Evolutionary conservation across 441 rosid species (phyloP).

Genomic region (Omphalea diandra): DNA sequence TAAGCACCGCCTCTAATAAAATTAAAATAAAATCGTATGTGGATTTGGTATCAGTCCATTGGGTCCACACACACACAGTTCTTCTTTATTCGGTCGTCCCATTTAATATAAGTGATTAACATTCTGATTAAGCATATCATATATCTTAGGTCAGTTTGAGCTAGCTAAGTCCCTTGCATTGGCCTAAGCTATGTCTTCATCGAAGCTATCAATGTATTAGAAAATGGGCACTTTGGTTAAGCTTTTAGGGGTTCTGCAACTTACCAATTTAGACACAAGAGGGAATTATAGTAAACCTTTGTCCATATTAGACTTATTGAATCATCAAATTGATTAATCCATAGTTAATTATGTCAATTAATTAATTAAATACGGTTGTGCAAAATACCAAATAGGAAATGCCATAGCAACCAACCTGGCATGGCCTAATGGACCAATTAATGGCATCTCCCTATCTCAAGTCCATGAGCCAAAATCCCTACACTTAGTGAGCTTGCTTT

Average conservation of each 20-base stretch:
- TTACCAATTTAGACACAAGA: slow-evolving; percentile 23
- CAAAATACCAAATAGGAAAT: slow-evolving; percentile 12
- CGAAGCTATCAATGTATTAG: slow-evolving; percentile 1
- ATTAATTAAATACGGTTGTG: slow-evolving; percentile 20
- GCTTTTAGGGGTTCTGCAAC: slow-evolving; percentile 26
- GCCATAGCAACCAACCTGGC: slow-evolving; percentile 7
- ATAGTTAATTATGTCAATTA: too few relatives aligned
- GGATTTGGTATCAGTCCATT: not conserved
- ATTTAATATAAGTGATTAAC: not conserved
- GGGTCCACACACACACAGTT: slow-evolving; percentile 33
- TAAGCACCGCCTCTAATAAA: not conserved
- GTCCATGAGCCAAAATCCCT: not conserved
- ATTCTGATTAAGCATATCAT: not conserved
- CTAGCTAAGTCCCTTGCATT: slow-evolving; percentile 31
- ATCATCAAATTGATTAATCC: not conserved
- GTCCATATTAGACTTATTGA: slow-evolving; percentile 13
- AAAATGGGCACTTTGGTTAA: slow-evolving; percentile 12
- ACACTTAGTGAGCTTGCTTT: not conserved
- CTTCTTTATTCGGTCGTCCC: too few relatives aligned
- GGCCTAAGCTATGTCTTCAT: slow-evolving; percentile 26
- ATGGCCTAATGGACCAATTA: slow-evolving; percentile 9
- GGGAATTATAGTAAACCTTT: slow-evolving; percentile 8
- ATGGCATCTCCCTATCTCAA: not conserved
- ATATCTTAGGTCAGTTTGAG: slow-evolving; percentile 15
- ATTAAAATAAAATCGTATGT: slow-evolving; percentile 8